phyloP scores from a whole-genome alignment of 257 asterid genomes.

The Hygrophila difformis region DNA sequence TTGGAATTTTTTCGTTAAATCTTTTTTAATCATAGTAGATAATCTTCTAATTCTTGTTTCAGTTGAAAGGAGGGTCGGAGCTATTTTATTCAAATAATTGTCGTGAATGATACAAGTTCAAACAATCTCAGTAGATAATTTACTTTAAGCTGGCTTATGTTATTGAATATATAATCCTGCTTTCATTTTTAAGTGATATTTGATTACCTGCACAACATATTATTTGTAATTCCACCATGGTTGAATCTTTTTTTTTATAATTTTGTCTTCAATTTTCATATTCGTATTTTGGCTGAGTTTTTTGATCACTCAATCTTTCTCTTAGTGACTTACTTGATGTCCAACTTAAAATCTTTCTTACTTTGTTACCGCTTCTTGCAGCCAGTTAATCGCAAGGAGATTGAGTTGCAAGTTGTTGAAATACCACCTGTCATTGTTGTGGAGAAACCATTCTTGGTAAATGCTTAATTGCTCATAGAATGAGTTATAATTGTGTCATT shows the following conservation, averaged over 20 bases:
- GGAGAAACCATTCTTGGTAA: slow-evolving; percentile 87
- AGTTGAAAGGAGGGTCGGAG: too few species aligned
- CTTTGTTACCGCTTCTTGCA: slow-evolving; percentile 20
- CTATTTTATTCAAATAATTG: too few species aligned
- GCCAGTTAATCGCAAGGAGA: slow-evolving; percentile 75
- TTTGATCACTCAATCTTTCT: background rate
- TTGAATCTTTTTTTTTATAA: background rate
- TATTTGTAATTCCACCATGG: slow-evolving; percentile 1
- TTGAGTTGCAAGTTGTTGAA: slow-evolving; percentile 70
- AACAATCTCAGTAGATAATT: too few species aligned
- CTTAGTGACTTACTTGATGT: background rate
- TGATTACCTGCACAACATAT: slow-evolving; percentile 3
- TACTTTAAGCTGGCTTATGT: slow-evolving; percentile 3
- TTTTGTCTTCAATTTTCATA: slow-evolving; percentile 10
- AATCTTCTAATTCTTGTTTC: too few species aligned
- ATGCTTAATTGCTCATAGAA: too few species aligned
- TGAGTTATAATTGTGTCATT: too few species aligned
- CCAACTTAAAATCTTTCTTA: background rate
- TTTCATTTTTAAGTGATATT: slow-evolving; percentile 8
- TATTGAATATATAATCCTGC: slow-evolving; percentile 11
- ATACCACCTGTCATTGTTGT: slow-evolving; percentile 64
- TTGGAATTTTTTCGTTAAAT: too few species aligned
- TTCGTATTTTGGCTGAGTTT: slow-evolving; percentile 5
- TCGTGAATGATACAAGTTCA: too few species aligned
- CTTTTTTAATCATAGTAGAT: too few species aligned